Evolutionary conservation across 305 asterid species (phyloP).

Genomic region (Ruellia speciosa): DNA sequence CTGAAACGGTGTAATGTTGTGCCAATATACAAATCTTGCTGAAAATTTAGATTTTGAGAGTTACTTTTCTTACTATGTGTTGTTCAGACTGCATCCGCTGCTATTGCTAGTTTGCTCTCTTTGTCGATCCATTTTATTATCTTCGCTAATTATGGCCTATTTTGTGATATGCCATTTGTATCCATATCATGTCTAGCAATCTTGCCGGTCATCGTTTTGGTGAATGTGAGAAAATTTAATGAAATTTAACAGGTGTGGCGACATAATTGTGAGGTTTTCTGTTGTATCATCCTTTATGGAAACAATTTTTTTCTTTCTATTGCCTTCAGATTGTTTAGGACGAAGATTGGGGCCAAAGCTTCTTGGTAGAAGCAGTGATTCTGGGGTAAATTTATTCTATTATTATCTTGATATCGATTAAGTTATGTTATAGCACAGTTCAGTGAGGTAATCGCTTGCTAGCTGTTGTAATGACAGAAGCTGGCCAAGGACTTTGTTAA

Average conservation of each 20-base stretch:
- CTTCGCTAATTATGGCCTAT: too few relatives aligned
- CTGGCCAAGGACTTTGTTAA: constrained; percentile 77
- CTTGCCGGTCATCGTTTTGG: not conserved
- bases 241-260: too few relatives aligned
- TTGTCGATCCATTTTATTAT: too few relatives aligned
- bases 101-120: too few relatives aligned
- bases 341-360: constrained; percentile 93
- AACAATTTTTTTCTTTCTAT: constrained; percentile 8
- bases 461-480: constrained; percentile 46
- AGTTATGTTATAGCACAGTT: constrained; percentile 7
- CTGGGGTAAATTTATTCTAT: constrained; percentile 51
- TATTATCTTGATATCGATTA: constrained; percentile 5
- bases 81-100: too few relatives aligned
- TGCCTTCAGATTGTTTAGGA: constrained; percentile 83
- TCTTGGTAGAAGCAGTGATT: constrained; percentile 83
- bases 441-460: constrained; percentile 11
- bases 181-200: not conserved
- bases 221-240: too few relatives aligned
- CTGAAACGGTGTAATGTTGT: too few relatives aligned
- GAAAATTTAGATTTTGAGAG: too few relatives aligned
- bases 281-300: not conserved
- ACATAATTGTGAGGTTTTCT: not conserved
- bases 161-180: too few relatives aligned
- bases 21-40: too few relatives aligned
- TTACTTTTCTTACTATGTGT: too few relatives aligned